Conservation (phyloP, 768 basidiomycete species). For the Mycena maculata region DNA sequence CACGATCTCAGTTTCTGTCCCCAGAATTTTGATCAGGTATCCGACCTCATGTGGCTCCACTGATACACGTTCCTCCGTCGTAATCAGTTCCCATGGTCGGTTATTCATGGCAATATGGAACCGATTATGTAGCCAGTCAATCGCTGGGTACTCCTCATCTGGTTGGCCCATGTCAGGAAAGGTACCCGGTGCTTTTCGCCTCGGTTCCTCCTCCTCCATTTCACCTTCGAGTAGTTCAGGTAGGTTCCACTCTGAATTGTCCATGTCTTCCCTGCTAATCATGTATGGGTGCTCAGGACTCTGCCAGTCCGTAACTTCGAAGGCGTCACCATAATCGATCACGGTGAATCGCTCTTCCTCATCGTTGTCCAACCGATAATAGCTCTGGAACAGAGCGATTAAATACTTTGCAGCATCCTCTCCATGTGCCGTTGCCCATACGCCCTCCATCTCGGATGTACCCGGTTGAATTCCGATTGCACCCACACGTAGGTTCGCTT, state of each 20-base stretch:
- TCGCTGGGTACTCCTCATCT: neutral
- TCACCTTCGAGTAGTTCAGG: neutral
- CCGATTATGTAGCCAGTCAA: neutral
- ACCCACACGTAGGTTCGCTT: conserved; percentile 1
- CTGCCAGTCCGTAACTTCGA: conserved; percentile 23
- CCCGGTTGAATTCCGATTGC: neutral
- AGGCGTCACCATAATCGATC: conserved; percentile 13
- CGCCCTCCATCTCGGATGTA: conserved; percentile 12
- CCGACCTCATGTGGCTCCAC: neutral
- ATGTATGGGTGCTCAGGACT: neutral
- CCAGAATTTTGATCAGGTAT: conserved; percentile 4
- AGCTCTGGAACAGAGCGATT: neutral
- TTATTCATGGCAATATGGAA: conserved; percentile 9
- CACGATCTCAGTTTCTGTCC: neutral
- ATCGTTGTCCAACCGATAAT: neutral
- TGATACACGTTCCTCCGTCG: neutral
- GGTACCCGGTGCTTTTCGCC: neutral
- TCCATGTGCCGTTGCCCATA: neutral
- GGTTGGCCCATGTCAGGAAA: conserved; percentile 2
- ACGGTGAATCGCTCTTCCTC: conserved; percentile 15
- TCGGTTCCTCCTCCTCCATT: no score
- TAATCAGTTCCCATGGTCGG: conserved; percentile 1
- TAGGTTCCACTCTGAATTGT: neutral
- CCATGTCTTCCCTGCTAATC: neutral
- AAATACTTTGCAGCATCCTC: conserved; percentile 12